Percentiles rank a stretch among this genome's conserved stretches.
Conservation (phyloP, 2,329 filamentous ascomycete species). For the Ceratocystis cubensis region DNA sequence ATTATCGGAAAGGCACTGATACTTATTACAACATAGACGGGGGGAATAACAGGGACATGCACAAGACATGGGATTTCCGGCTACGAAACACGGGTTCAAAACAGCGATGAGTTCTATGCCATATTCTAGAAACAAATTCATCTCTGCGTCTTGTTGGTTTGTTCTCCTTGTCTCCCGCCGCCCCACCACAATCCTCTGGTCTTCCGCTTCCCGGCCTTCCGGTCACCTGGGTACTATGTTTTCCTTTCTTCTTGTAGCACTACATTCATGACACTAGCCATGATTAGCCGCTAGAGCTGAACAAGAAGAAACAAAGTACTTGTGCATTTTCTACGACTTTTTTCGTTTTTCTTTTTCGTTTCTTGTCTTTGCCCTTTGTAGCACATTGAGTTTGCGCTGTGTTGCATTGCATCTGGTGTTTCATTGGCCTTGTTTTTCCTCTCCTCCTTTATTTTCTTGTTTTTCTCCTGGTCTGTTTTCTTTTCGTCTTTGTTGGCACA, state of each 20-base stretch:
- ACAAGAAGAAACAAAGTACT: background rate
- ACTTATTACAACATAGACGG: background rate
- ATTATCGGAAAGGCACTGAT: background rate
- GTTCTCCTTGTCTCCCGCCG: background rate
- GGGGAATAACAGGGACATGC: background rate
- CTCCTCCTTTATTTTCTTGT: background rate
- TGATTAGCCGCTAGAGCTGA: background rate
- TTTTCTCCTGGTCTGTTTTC: background rate
- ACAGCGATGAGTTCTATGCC: background rate
- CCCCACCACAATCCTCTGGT: background rate
- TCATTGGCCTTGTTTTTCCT: background rate
- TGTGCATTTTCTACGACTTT: background rate
- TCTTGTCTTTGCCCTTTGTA: background rate
- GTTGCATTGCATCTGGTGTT: conserved; percentile 4
- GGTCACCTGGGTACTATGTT: background rate
- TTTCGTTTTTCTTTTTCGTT: background rate
- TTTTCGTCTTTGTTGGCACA: background rate
- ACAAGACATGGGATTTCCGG: background rate
- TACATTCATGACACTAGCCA: background rate
- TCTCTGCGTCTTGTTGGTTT: background rate
- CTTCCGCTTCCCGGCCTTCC: background rate
- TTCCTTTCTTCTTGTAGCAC: background rate
- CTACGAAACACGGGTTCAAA: background rate
- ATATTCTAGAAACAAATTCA: no score
- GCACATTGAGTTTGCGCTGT: conserved; percentile 1